A percentile compares a stretch with the other conserved stretches of the same genome.
phyloP scores from a whole-genome alignment of 2,329 filamentous ascomycete species.

The Nakataea oryzae region DNA sequence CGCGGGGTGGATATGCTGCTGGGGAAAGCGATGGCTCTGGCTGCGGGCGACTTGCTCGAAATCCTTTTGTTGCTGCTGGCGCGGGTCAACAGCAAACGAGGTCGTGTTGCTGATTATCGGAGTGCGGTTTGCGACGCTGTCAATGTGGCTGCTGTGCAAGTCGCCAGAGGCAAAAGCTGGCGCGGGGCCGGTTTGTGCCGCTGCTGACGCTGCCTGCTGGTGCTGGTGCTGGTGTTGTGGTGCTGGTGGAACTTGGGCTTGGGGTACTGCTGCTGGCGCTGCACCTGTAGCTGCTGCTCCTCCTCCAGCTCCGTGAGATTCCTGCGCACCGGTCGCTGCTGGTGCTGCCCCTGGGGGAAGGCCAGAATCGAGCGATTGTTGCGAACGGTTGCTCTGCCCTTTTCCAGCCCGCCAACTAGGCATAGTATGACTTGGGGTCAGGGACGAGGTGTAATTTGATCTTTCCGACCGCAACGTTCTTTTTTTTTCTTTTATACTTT shows the following conservation, averaged over 20 bases:
- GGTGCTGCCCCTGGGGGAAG: neutral
- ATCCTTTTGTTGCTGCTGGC: slow-evolving; percentile 24
- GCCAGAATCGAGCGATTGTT: slow-evolving; percentile 15
- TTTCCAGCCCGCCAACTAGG: slow-evolving; percentile 44
- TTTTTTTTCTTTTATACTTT: slow-evolving; percentile 12
- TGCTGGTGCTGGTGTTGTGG: slow-evolving; percentile 9
- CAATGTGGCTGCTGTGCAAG: neutral
- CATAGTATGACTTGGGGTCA: slow-evolving; percentile 23
- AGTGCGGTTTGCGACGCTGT: neutral
- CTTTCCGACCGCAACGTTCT: neutral
- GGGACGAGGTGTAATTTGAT: neutral
- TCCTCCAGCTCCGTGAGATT: slow-evolving; percentile 13
- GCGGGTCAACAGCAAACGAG: slow-evolving; percentile 17
- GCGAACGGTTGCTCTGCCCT: slow-evolving; percentile 42
- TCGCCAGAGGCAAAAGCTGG: slow-evolving; percentile 5
- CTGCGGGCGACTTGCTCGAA: slow-evolving; percentile 40
- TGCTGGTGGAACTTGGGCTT: slow-evolving; percentile 12
- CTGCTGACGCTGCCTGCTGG: slow-evolving; percentile 12
- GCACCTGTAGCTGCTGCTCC: slow-evolving; percentile 15
- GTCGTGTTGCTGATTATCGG: neutral
- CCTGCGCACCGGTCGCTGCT: slow-evolving; percentile 5
- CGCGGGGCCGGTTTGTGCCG: neutral
- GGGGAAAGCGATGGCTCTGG: slow-evolving; percentile 33
- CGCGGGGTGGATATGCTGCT: slow-evolving; percentile 17
- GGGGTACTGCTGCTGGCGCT: slow-evolving; percentile 17